These are phyloP conservation scores for Saccharomycopsis javanensis DNA, from an alignment of 805 yeast species.

Conservation along the genomic window DNA sequence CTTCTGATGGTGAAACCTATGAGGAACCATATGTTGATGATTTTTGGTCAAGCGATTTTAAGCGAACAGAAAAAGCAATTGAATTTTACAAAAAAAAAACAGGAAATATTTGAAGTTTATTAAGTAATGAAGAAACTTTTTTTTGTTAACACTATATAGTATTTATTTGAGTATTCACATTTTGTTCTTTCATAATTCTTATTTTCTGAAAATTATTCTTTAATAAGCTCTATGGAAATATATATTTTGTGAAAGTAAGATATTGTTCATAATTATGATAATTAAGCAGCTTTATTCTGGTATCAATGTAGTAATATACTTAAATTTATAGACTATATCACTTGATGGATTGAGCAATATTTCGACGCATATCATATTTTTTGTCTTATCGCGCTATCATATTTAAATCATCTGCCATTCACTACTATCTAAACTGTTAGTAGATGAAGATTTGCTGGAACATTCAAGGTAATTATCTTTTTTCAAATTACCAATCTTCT, in stretches of 20 bases:
- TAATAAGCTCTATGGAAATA: too few species aligned
- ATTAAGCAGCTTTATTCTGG: too few species aligned
- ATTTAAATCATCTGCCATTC: background rate
- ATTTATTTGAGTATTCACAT: background rate
- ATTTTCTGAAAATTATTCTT: too few species aligned
- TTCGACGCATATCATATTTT: background rate
- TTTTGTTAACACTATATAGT: background rate
- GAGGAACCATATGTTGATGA: conserved; percentile 35
- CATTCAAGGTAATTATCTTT: background rate
- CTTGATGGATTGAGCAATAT: background rate
- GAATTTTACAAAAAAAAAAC: conserved; percentile 15
- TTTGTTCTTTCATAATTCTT: too few species aligned
- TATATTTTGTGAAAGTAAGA: too few species aligned
- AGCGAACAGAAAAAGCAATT: conserved; percentile 31
- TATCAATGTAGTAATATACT: too few species aligned
- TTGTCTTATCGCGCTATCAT: too few species aligned
- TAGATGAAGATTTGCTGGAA: background rate
- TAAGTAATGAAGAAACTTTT: background rate
- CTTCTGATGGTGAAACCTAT: conserved; percentile 37
- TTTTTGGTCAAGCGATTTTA: conserved; percentile 48
- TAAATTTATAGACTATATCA: too few species aligned
- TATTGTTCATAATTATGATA: too few species aligned
- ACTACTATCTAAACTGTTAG: background rate
- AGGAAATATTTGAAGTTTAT: background rate
- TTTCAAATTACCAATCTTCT: background rate